These are phyloP conservation scores for Chrysoporthe deuterocubensis DNA, from an alignment of 2,329 filamentous ascomycete genomes.

Conservation along the genomic window DNA sequence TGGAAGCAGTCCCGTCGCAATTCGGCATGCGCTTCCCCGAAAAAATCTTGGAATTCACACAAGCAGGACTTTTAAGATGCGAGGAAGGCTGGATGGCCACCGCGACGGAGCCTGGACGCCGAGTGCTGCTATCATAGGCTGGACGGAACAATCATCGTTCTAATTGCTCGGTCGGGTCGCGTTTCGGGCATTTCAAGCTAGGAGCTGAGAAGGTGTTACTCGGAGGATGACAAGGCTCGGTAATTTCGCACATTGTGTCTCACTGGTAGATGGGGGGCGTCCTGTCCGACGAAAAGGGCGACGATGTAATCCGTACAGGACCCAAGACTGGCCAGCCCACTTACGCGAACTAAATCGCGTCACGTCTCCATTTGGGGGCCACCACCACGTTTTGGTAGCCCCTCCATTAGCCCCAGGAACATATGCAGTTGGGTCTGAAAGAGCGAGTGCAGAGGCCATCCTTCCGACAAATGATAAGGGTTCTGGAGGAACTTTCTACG, in stretches of 20 bases:
- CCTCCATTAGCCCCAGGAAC: not conserved
- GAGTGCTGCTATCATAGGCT: not conserved
- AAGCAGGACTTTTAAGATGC: not conserved
- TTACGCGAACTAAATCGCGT: slow-evolving; percentile 21
- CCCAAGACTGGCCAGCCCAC: slow-evolving; percentile 9
- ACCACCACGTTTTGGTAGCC: not conserved
- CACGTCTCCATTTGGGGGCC: slow-evolving; percentile 7
- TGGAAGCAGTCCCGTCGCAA: not conserved
- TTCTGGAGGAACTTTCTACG: not conserved
- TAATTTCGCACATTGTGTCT: not conserved
- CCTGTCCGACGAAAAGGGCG: not conserved
- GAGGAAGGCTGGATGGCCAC: not conserved
- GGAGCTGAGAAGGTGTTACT: not conserved
- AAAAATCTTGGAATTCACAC: not conserved
- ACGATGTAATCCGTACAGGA: not conserved
- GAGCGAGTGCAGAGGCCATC: not conserved
- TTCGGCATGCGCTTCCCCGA: not conserved
- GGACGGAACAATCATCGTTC: not conserved
- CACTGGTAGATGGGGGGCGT: not conserved
- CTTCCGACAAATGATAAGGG: too few relatives aligned
- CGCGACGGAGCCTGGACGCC: not conserved
- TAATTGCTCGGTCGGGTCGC: not conserved
- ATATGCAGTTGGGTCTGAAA: not conserved
- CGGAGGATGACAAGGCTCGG: too few relatives aligned
- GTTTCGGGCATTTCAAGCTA: not conserved